phyloP scores from a whole-genome alignment of 768 basidiomycete species.

The Phaeotremella fagi region DNA sequence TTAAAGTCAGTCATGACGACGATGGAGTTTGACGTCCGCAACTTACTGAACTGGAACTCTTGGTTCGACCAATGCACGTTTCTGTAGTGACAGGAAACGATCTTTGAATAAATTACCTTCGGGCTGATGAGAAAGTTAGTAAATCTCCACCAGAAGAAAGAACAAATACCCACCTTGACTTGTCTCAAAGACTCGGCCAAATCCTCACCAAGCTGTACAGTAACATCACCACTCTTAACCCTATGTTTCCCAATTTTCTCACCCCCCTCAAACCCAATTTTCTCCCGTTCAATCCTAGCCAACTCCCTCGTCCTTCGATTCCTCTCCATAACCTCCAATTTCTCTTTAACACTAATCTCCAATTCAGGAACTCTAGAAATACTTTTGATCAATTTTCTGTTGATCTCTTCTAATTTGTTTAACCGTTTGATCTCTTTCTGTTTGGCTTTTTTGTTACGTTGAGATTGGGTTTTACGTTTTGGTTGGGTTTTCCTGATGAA shows the following conservation, averaged over 20 bases:
- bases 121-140: constrained; percentile 54
- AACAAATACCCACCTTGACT: constrained; percentile 61
- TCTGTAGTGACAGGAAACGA: constrained; percentile 79
- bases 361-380: constrained; percentile 59
- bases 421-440: constrained; percentile 57
- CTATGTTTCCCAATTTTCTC: constrained; percentile 73
- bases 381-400: constrained; percentile 60
- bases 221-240: constrained; percentile 64
- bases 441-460: constrained; percentile 64
- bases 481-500: constrained; percentile 22
- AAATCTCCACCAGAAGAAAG: background rate
- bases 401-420: constrained; percentile 63
- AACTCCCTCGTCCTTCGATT: constrained; percentile 51
- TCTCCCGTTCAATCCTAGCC: constrained; percentile 54
- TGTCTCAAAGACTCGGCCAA: constrained; percentile 74
- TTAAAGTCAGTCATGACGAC: constrained; percentile 1
- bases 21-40: constrained; percentile 54
- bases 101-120: constrained; percentile 92
- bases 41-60: constrained; percentile 74
- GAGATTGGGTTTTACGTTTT: constrained; percentile 59
- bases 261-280: constrained; percentile 62
- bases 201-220: constrained; percentile 87
- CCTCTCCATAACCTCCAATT: constrained; percentile 50
- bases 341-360: constrained; percentile 48
- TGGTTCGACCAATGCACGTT: constrained; percentile 80